Base-by-base conservation (phyloP, 2,329 filamentous ascomycete species). In the Macroventuria anomochaeta region DNA sequence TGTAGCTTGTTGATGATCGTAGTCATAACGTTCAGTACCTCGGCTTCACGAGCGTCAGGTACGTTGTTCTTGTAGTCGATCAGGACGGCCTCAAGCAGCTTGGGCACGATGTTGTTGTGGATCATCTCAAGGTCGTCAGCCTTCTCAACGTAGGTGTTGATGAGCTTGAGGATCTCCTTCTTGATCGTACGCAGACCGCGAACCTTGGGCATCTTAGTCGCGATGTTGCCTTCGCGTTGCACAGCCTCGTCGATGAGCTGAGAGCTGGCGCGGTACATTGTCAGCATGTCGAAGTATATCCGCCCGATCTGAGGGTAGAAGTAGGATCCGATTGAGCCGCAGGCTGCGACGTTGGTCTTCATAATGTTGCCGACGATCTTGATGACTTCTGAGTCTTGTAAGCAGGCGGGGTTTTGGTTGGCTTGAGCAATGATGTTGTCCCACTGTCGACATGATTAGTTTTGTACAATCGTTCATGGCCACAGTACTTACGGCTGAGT, bases 331-430 rank as follows among this genome's bases (percentile, higher is more conserved):
- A 99, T 95, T 0, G 95, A 97, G 29, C 90, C 91, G 76, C 95
- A 99, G 29, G 95, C 95, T n/a, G 96, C 93, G 4, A 99, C 95
- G 68, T 99, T 99, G 0, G 95, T 99, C 84, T 99, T 99, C 95
- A 99, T 99, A 73, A 99, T 97, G 77, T 99, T 99, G 63, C 95
- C 95, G 59, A 99, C 93, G 63, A 99, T 88, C 81, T 99, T 99
- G 80, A 99, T 97, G 0, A 93, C 96, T 65, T 99, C 93, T 10
- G 88, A 82, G 69, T 97, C 92, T 74, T 97, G 91, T 11, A 99
- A 82, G 63, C 95, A 92, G 18, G 87, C 83, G 0, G 95, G 91
- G 71, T 97, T 88, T 57, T 88, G 83, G 48, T 91, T 95, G 20
- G 95, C 95, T 70, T 89, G 85, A 64, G 86, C 85, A 71, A 99